Evolutionary conservation across 1,284 basidiomycete species (phyloP), one percentile per base, ranked within the genome.

Genomic region (Trichosporon faecale): DNA sequence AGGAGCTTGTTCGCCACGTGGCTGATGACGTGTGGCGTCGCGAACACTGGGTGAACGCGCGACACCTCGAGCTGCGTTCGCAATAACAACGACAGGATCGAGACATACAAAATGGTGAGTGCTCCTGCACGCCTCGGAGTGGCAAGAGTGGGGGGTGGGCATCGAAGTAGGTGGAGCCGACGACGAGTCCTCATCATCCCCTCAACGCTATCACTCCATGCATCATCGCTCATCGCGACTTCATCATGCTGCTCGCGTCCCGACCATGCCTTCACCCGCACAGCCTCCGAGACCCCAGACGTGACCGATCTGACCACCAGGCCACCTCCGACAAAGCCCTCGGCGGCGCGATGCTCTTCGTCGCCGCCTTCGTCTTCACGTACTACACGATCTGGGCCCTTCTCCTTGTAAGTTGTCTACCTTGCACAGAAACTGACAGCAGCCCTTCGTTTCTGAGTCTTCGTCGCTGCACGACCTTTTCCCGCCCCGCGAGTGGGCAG

Each of bases 331-430:
- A 96, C 83, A 94, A 91, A 85, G 84, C 87, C 63, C 85, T 94
- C 23, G 94, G 94, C 68, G 88, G 90, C 64, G 78, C 85, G 31
- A 92, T 95, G 91, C 88, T 97, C 78, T 85, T 91, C 74, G 86
- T 88, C 73, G 91, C 93, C 33, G 87, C 88, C 3, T 83, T 89
- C 68, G 89, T 93, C 60, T 96, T 96, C 84, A 84, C 88, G 23
- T 97, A 97, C 82, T 98, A 97, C 83, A 95, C 94, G 3, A 87
- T 88, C 55, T 97, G 95, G 94, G 90, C 94, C 8, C 86, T 97
- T 65, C 85, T 97, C 52, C 87, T 95, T 67, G 95, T 95, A 76
- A 76, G 89, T 86, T 31, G 11, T n/a, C n/a, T n/a, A n/a, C n/a
- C n/a, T n/a, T n/a, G 29, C 2, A 5, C n/a, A 18, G 16, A 6